A percentile compares a stretch with the other conserved stretches of the same genome.
phyloP scores from a whole-genome alignment of 2,329 filamentous ascomycete genomes.

The Aspergillus ruber region DNA sequence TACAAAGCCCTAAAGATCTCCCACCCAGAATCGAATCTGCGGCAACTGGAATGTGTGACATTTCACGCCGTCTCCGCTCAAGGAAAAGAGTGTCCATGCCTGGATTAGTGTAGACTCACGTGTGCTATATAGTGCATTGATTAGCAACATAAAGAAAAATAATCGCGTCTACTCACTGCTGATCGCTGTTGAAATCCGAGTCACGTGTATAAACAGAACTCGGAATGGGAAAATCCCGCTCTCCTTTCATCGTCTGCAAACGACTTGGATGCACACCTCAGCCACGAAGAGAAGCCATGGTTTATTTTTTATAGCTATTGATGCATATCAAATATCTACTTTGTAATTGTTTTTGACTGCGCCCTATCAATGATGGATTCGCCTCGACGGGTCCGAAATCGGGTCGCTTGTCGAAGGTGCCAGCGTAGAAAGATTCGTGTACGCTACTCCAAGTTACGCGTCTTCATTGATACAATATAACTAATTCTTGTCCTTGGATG shows the following conservation, averaged over 20 bases:
- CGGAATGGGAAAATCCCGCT: not conserved
- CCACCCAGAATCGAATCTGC: not conserved
- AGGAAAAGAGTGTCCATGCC: not conserved
- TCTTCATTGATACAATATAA: not conserved
- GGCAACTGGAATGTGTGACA: not conserved
- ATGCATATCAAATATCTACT: not conserved
- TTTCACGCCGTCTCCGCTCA: not conserved
- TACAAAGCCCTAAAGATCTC: not conserved
- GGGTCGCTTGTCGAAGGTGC: slow-evolving; percentile 33
- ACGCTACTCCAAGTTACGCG: slow-evolving; percentile 8
- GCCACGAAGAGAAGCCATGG: not conserved
- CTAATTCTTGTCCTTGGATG: not conserved
- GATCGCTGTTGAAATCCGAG: not conserved
- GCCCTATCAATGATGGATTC: not conserved
- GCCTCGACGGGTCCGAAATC: slow-evolving; percentile 13
- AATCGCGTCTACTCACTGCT: not conserved
- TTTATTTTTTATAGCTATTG: not conserved
- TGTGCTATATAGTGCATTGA: not conserved
- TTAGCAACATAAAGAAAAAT: not conserved
- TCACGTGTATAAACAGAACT: not conserved
- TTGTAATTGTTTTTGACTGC: not conserved
- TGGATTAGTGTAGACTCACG: not conserved
- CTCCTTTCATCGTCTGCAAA: not conserved
- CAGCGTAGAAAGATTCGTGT: slow-evolving; percentile 48
- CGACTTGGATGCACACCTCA: not conserved